phyloP scores from a whole-genome alignment of 345 rosid genomes.

The Nasturtium officinale region DNA sequence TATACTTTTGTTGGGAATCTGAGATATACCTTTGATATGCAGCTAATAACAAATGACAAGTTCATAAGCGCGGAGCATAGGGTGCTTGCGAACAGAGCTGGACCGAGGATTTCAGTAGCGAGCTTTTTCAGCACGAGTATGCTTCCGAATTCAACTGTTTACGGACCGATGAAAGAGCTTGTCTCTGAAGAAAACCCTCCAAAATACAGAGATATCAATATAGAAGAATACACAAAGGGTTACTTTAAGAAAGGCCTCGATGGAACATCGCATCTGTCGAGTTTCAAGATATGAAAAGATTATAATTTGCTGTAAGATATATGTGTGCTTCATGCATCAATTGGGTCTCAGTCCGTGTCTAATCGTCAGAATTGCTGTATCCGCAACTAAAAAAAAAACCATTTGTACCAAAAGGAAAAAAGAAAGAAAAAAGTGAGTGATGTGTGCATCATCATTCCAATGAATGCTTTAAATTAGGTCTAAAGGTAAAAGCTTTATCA shows the following conservation, averaged over 20 bases:
- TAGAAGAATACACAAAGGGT: conserved; percentile 31
- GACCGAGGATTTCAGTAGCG: conserved; percentile 50
- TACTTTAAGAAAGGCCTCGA: conserved; percentile 40
- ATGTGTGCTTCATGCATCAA: background rate
- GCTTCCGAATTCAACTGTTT: background rate
- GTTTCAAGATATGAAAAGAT: conserved; percentile 40
- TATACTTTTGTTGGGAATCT: background rate
- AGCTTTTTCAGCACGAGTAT: conserved; percentile 36
- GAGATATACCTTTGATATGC: background rate
- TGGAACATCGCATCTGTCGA: conserved; percentile 34
- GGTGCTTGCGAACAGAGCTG: conserved; percentile 36
- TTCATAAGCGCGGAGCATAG: conserved; percentile 44
- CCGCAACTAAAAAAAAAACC: no score
- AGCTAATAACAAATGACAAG: conserved; percentile 47
- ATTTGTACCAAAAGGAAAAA: background rate
- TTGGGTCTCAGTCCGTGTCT: no score
- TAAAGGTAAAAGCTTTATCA: no score
- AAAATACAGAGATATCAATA: conserved; percentile 27
- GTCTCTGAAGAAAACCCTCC: conserved; percentile 48
- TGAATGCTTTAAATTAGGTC: no score
- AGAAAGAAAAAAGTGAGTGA: no score
- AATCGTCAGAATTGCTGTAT: no score
- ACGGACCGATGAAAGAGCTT: conserved; percentile 50
- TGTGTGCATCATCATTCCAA: no score
- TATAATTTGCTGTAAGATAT: background rate